phyloP scores from a whole-genome alignment of 228 moss, liverwort and hornwort species.

The Sphagnum fallax region DNA sequence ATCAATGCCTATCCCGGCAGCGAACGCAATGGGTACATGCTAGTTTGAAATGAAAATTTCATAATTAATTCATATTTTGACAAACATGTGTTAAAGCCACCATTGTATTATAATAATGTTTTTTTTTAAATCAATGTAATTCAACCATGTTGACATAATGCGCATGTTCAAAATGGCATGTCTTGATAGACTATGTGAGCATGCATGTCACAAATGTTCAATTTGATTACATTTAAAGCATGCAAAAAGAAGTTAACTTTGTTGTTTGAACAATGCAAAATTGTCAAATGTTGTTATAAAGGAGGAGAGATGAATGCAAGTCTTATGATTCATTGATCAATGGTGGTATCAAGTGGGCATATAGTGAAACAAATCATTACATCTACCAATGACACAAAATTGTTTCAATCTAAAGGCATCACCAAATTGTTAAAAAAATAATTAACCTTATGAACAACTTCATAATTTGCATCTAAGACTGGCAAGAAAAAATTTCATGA shows the following conservation, averaged over 20 bases:
- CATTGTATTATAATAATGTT: no score
- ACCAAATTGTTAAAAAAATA: not conserved
- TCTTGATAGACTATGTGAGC: no score
- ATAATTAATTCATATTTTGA: no score
- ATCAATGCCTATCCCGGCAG: no score
- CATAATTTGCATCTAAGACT: not conserved
- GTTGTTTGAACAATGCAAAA: not conserved
- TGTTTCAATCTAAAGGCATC: not conserved
- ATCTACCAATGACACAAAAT: not conserved
- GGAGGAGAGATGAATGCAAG: not conserved
- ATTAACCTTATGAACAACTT: not conserved
- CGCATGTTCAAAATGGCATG: no score
- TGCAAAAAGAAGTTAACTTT: not conserved
- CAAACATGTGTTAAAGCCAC: no score
- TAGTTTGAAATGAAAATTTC: no score
- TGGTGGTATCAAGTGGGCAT: not conserved
- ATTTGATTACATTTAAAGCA: not conserved
- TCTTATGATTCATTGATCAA: slow-evolving; percentile 2
- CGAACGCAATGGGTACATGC: no score
- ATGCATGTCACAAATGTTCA: no score
- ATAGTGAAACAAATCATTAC: not conserved
- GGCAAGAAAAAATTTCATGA: not conserved
- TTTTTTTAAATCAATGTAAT: no score
- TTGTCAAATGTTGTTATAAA: not conserved
- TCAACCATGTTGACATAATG: no score